Conservation (phyloP, 257 asterid genomes). For the Haberlea rhodopensis region DNA sequence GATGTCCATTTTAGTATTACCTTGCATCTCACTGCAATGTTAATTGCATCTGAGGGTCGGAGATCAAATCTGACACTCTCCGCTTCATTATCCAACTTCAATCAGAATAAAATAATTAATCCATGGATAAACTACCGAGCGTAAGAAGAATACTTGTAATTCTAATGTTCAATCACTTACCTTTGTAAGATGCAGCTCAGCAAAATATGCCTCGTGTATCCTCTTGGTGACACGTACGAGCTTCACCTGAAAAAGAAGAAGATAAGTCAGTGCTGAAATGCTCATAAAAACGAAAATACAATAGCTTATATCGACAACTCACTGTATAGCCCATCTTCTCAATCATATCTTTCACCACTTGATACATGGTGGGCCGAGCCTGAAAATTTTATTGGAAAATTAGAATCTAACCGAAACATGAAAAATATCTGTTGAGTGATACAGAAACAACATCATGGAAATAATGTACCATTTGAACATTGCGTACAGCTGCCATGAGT, state of each 20-base stretch:
- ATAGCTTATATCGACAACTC: conserved; percentile 30
- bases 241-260: conserved; percentile 57
- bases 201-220: conserved; percentile 92
- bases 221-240: conserved; percentile 94
- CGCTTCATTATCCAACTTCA: conserved; percentile 67
- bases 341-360: conserved; percentile 85
- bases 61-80: conserved; percentile 77
- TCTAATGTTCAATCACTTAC: conserved; percentile 40
- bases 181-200: conserved; percentile 79
- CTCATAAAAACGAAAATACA: not conserved
- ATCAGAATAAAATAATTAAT: conserved; percentile 24
- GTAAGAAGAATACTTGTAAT: not conserved
- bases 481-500: conserved; percentile 95
- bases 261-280: conserved; percentile 1
- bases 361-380: conserved; percentile 97
- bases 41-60: conserved; percentile 97
- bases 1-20: conserved; percentile 32
- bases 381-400: conserved; percentile 30
- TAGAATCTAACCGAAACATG: conserved; percentile 12
- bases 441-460: conserved; percentile 18
- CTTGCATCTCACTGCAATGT: conserved; percentile 98
- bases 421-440: not conserved
- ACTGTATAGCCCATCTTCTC: conserved; percentile 96
- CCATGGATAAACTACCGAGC: not conserved
- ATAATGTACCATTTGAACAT: conserved; percentile 88